Evolutionary conservation across 2,329 filamentous ascomycete genomes (phyloP).

Genomic region (Hypoxylon sp.): DNA sequence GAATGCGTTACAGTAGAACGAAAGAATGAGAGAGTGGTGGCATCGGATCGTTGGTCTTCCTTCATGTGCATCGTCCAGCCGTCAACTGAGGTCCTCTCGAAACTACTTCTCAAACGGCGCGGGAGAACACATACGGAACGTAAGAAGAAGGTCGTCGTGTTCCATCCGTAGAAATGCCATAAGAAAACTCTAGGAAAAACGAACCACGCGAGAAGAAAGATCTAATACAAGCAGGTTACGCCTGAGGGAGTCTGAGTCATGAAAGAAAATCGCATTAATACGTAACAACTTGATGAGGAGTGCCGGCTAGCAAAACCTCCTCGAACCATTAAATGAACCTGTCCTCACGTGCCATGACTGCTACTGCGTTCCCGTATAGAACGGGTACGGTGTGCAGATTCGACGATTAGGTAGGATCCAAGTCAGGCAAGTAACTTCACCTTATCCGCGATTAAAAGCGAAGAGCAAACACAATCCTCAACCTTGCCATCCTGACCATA

Average conservation of each 20-base stretch:
- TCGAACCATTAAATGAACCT: constrained; percentile 38
- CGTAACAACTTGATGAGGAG: constrained; percentile 33
- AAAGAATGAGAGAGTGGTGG: constrained; percentile 27
- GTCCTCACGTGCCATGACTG: constrained; percentile 38
- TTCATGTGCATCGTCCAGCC: constrained; percentile 1
- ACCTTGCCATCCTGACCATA: constrained; percentile 45
- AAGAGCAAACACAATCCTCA: constrained; percentile 44
- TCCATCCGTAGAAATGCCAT: constrained; percentile 42
- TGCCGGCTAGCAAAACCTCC: constrained; percentile 10
- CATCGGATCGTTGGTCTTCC: constrained; percentile 4
- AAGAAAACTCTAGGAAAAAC: constrained; percentile 37
- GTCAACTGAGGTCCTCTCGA: constrained; percentile 27
- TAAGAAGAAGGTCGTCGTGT: constrained; percentile 24
- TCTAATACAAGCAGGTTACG: constrained; percentile 49
- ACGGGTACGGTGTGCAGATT: constrained; percentile 30
- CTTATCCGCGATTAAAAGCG: constrained; percentile 47
- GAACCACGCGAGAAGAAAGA: constrained; percentile 30
- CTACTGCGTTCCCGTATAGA: constrained; percentile 35
- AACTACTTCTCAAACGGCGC: not conserved
- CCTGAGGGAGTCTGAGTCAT: constrained; percentile 35
- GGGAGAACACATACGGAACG: constrained; percentile 38
- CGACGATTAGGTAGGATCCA: constrained; percentile 44
- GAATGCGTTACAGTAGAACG: constrained; percentile 33
- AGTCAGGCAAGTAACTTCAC: constrained; percentile 47
- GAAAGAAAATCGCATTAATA: constrained; percentile 43